Conservation (phyloP, 345 rosid species). For the Luvunga scandens region DNA sequence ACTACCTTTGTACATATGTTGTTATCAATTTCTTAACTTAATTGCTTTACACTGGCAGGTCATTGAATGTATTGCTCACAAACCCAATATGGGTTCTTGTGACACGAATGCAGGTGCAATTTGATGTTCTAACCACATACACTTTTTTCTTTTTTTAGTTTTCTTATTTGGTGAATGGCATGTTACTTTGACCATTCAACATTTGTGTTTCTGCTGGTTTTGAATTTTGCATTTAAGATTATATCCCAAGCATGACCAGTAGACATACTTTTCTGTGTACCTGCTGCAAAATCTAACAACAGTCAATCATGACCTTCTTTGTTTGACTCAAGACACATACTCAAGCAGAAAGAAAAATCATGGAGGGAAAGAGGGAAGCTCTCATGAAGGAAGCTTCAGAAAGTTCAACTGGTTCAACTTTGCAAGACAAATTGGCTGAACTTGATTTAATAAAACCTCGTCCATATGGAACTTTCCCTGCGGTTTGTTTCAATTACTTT, state of each 20-base stretch:
- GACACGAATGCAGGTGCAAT: conserved; percentile 66
- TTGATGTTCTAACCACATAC: background rate
- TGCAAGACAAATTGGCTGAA: conserved; percentile 43
- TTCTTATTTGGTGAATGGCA: background rate
- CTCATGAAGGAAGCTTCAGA: conserved; percentile 47
- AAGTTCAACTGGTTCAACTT: conserved; percentile 30
- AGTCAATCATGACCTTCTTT: background rate
- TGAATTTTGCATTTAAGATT: background rate
- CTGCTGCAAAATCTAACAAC: conserved; percentile 4
- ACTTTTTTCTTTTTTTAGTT: background rate
- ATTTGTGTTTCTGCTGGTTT: background rate
- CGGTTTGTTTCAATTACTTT: conserved; percentile 35
- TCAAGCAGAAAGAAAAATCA: conserved; percentile 66
- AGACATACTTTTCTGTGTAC: background rate
- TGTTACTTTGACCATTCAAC: background rate
- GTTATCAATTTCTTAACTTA: background rate
- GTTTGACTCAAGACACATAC: conserved; percentile 51
- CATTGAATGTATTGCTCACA: conserved; percentile 64
- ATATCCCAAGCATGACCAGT: background rate
- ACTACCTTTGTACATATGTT: background rate
- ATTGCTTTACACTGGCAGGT: conserved; percentile 35
- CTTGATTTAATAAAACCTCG: conserved; percentile 52
- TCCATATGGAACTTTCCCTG: conserved; percentile 59
- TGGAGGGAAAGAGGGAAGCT: conserved; percentile 54
- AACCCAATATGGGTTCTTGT: conserved; percentile 70